Evolutionary conservation across 106 monocot genomes (phyloP).

Genomic region (Acanthochlamys bracteata): DNA sequence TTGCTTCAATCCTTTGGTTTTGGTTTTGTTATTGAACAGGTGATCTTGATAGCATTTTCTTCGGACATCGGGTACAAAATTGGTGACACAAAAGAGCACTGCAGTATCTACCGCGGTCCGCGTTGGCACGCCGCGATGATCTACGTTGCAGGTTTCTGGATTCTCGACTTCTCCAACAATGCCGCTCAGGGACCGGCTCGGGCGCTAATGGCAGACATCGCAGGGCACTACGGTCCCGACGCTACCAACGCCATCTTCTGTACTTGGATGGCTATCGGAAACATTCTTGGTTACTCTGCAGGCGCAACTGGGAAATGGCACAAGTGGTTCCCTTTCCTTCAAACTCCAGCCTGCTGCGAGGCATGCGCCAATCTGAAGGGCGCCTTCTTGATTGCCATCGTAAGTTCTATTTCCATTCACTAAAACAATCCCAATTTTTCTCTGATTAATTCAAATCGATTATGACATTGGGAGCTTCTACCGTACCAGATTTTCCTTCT

Average conservation of each 20-base stretch:
- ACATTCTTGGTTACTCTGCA: conserved; percentile 91
- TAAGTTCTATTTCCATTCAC: conserved; percentile 17
- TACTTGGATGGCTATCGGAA: conserved; percentile 97
- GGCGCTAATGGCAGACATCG: conserved; percentile 93
- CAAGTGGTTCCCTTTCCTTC: conserved; percentile 97
- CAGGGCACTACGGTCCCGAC: conserved; percentile 59
- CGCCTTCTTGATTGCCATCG: conserved; percentile 93
- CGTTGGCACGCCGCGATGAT: conserved; percentile 76
- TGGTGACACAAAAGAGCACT: conserved; percentile 79
- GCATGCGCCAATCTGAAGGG: conserved; percentile 96
- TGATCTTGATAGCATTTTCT: conserved; percentile 73
- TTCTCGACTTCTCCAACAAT: conserved; percentile 93
- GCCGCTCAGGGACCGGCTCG: conserved; percentile 96
- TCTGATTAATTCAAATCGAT: too few species aligned
- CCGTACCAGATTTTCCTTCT: conserved; percentile 35
- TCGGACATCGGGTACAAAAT: conserved; percentile 74
- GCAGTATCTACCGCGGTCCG: conserved; percentile 77
- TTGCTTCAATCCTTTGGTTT: not conserved
- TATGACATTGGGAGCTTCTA: too few species aligned
- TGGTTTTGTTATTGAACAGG: conserved; percentile 27
- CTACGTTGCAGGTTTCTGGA: conserved; percentile 91
- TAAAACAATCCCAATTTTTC: too few species aligned
- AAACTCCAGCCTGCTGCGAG: conserved; percentile 83
- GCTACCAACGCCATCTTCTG: conserved; percentile 90
- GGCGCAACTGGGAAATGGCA: conserved; percentile 82